Conservation (phyloP, 1,284 basidiomycete species). For the Termitomyces sp. region DNA sequence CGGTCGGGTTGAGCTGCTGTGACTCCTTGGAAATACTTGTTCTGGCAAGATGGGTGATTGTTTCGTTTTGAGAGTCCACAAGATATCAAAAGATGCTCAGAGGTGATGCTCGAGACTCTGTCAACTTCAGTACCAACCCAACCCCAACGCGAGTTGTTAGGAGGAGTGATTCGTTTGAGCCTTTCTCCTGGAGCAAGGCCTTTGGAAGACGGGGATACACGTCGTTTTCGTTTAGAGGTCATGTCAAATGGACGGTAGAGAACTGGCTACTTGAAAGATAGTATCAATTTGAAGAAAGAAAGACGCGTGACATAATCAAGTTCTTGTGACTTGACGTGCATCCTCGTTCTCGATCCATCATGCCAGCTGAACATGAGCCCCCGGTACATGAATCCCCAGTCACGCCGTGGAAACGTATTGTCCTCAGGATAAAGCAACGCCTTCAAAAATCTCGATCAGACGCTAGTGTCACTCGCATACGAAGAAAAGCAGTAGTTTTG, state of each 20-base stretch:
- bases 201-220: constrained; percentile 39
- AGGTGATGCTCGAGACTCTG: constrained; percentile 51
- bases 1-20: neutral
- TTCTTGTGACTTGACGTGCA: neutral
- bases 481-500: constrained; percentile 29
- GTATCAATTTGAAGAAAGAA: neutral
- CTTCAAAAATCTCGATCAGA: constrained; percentile 13
- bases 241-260: constrained; percentile 26
- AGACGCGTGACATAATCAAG: constrained; percentile 1
- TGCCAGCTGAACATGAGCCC: neutral
- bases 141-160: constrained; percentile 55
- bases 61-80: constrained; percentile 59
- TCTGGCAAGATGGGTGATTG: constrained; percentile 45
- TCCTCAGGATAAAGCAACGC: constrained; percentile 10
- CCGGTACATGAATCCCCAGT: neutral
- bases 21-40: constrained; percentile 35
- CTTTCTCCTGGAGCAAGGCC: constrained; percentile 56
- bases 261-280: neutral
- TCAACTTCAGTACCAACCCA: constrained; percentile 71
- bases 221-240: constrained; percentile 60
- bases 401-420: constrained; percentile 1
- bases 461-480: constrained; percentile 33
- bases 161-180: constrained; percentile 51
- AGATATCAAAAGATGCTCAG: constrained; percentile 57
- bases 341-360: neutral